phyloP scores from a whole-genome alignment of 2,329 filamentous ascomycete genomes.

The Passalora sequoiae region DNA sequence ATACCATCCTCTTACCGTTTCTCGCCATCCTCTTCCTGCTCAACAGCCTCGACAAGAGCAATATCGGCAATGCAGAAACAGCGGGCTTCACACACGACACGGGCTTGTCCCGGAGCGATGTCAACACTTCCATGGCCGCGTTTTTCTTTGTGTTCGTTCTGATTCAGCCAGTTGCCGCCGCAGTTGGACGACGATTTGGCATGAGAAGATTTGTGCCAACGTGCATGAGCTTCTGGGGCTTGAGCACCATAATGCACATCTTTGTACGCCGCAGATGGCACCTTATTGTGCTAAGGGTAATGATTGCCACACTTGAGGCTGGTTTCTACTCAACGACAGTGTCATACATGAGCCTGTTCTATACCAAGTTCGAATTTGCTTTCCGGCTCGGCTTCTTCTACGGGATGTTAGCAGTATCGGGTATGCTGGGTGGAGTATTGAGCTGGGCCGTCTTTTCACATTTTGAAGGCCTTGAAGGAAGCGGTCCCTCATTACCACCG shows the following conservation, averaged over 20 bases:
- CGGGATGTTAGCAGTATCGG: slow-evolving; percentile 53
- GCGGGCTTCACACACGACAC: slow-evolving; percentile 57
- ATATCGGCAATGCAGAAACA: slow-evolving; percentile 53
- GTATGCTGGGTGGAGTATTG: slow-evolving; percentile 52
- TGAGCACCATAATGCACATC: slow-evolving; percentile 46
- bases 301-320: slow-evolving; percentile 48
- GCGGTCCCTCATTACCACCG: slow-evolving; percentile 7
- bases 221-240: slow-evolving; percentile 53
- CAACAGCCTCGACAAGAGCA: slow-evolving; percentile 50
- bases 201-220: slow-evolving; percentile 53
- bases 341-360: slow-evolving; percentile 55
- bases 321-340: slow-evolving; percentile 58
- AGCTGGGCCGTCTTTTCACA: slow-evolving; percentile 47
- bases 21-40: slow-evolving; percentile 50
- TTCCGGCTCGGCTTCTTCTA: slow-evolving; percentile 53
- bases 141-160: slow-evolving; percentile 58
- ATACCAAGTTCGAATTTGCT: slow-evolving; percentile 54
- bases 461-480: slow-evolving; percentile 29
- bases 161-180: slow-evolving; percentile 53
- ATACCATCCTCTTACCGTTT: slow-evolving; percentile 48
- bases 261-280: slow-evolving; percentile 46
- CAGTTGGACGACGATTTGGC: slow-evolving; percentile 53
- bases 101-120: slow-evolving; percentile 47
- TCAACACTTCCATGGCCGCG: slow-evolving; percentile 53
- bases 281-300: slow-evolving; percentile 42